A percentile compares a stretch with the other conserved stretches of the same genome.
Conservation (phyloP, 139 green algal genomes). For the Picochlorum sp. region DNA sequence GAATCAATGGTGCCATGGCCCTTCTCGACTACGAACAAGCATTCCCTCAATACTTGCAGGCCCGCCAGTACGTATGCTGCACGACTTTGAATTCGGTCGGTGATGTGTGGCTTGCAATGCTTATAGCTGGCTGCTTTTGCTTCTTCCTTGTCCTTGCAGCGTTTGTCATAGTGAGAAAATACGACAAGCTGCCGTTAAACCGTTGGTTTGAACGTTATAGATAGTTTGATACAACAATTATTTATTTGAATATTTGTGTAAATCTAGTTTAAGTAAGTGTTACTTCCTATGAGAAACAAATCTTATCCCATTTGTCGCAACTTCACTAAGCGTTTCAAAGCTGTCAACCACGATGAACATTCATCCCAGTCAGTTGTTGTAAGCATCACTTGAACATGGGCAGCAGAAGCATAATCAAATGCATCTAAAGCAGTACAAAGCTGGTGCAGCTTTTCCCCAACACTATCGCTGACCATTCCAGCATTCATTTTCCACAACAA, state of each 20-base stretch:
- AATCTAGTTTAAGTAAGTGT: not conserved
- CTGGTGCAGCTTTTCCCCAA: constrained; percentile 65
- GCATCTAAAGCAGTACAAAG: constrained; percentile 67
- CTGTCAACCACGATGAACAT: constrained; percentile 78
- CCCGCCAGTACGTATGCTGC: constrained; percentile 13
- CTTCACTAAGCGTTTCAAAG: constrained; percentile 92
- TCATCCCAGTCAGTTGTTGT: constrained; percentile 94
- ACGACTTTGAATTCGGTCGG: constrained; percentile 1
- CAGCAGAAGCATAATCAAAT: constrained; percentile 65
- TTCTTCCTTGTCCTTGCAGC: constrained; percentile 1
- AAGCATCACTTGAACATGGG: constrained; percentile 71
- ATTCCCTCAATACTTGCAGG: constrained; percentile 1
- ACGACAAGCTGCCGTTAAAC: not conserved
- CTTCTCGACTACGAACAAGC: not conserved
- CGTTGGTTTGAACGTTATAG: not conserved
- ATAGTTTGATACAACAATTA: no score
- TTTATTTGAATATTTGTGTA: not conserved
- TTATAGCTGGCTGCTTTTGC: constrained; percentile 4
- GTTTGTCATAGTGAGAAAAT: not conserved
- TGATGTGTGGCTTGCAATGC: constrained; percentile 6
- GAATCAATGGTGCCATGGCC: not conserved
- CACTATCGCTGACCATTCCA: constrained; percentile 50
- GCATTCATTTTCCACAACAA: constrained; percentile 87
- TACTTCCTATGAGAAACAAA: not conserved
- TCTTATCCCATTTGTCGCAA: constrained; percentile 13